phyloP scores from a whole-genome alignment of 139 green algal species.

The Ettlia oleoabundans region DNA sequence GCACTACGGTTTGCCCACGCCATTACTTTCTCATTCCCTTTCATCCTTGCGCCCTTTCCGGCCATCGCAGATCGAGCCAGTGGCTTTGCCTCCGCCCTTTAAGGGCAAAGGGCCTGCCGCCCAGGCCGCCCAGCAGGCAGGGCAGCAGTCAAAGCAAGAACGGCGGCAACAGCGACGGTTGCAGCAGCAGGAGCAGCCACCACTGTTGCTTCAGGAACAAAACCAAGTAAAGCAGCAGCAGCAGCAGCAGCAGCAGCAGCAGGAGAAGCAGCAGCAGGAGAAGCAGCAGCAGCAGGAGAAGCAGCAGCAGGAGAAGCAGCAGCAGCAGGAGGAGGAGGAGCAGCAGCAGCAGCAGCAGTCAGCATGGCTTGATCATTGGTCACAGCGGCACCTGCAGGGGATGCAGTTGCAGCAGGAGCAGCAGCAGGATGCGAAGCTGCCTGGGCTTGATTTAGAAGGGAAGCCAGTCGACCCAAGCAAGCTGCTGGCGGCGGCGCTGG shows the following conservation, averaged over 20 bases:
- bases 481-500: slow-evolving; percentile 1
- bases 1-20: not conserved
- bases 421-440: not conserved
- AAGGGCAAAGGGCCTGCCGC: no score
- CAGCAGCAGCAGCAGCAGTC: slow-evolving; percentile 5
- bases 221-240: not conserved
- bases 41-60: not conserved
- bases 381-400: not conserved
- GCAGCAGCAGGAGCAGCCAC: no score
- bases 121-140: no score
- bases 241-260: not conserved
- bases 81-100: slow-evolving; percentile 1
- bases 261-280: not conserved
- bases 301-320: not conserved
- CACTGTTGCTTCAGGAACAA: not conserved
- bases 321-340: not conserved
- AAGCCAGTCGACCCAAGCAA: not conserved
- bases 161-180: no score
- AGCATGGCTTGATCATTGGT: no score
- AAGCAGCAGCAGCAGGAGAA: not conserved
- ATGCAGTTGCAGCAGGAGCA: not conserved
- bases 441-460: not conserved
- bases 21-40: not conserved
- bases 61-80: slow-evolving; percentile 17
- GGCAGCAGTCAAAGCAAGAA: no score